Percentiles rank a stretch among this genome's conserved stretches.
Evolutionary conservation across 345 rosid genomes (phyloP).

Genomic region (Bruguiera sexangula): DNA sequence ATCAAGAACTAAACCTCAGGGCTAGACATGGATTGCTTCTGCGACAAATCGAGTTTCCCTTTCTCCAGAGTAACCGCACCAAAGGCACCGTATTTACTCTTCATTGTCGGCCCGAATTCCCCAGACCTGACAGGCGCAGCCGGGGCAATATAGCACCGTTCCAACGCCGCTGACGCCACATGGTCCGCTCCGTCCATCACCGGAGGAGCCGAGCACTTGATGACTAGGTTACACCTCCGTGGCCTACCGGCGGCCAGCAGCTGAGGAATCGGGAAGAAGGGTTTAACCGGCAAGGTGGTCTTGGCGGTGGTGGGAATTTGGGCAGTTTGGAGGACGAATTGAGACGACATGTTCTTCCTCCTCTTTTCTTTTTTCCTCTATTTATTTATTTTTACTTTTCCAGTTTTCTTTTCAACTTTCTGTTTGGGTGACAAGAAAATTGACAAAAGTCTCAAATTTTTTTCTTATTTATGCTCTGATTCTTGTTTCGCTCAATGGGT

Average conservation of each 20-base stretch:
- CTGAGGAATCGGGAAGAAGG: not conserved
- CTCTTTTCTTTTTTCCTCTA: not conserved
- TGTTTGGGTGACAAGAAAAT: not conserved
- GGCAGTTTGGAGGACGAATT: constrained; percentile 17
- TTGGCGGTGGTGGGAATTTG: constrained; percentile 16
- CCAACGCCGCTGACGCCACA: constrained; percentile 38
- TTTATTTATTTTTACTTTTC: no score
- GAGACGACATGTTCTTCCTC: constrained; percentile 6
- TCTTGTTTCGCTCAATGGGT: not conserved
- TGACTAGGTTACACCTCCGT: constrained; percentile 19
- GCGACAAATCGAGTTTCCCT: constrained; percentile 74
- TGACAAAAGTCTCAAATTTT: not conserved
- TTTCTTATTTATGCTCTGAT: not conserved
- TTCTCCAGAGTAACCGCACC: constrained; percentile 91
- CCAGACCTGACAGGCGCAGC: constrained; percentile 20
- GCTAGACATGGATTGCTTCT: constrained; percentile 49
- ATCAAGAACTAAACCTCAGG: constrained; percentile 64
- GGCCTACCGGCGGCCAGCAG: constrained; percentile 19
- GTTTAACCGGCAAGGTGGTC: not conserved
- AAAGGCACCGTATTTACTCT: constrained; percentile 55
- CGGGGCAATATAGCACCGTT: constrained; percentile 53
- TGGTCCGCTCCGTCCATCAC: constrained; percentile 43
- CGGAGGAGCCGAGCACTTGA: constrained; percentile 39
- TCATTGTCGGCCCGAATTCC: constrained; percentile 70
- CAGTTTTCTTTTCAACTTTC: not conserved